Evolutionary conservation across 371 early-diverging fungal species (phyloP), one percentile per base, ranked within the genome.

Genomic region (Dinochytrium kinnereticum): DNA sequence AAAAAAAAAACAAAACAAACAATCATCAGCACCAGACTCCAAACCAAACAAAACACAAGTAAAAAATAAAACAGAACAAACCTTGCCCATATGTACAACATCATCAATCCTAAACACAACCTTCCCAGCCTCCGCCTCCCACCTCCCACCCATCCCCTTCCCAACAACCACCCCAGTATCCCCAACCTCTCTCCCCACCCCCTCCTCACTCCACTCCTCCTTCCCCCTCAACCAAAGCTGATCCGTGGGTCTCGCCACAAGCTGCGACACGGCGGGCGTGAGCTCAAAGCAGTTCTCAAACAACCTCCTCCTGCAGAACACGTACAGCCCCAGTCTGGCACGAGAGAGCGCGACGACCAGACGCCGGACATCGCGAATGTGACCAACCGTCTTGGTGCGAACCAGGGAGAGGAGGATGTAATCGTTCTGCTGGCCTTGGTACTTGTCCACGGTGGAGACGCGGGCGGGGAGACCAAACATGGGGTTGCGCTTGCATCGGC

Each of bases 341-440:
- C 97, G 87, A 1, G 97, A 96, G 81, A 98, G 73, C 17, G 97
- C 96, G 0, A 96, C 97, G 24, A 93, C 87, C 64, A 96, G 71
- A 33, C 97, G 91, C 28, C 96, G 90, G 19, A 94, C 86, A 74
- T 98, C 98, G 24, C 96, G 90, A 50, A 97, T 76, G 80, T 97
- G 95, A 21, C 98, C 98, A 2, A 95, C 93, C 0, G 88, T 74
- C 70, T 88, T 89, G 2, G 98, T 96, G 51, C 97, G 90, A 19
- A 98, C 98, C 70, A 98, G 85, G 0, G 98, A 97, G n/a, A 96
- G 77, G 5, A 98, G 82, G n/a, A 98, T 85, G 85, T 91, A 94
- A 81, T 98, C 97, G 65, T 91, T 91, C 75, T 96, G 97, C 80
- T 95, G 94, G 50, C 97, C 97, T 83, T 98, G 97, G 80, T 90